Evolutionary conservation across 2,329 filamentous ascomycete genomes (phyloP), one percentile per base, ranked within the genome.

Genomic region (Aspergillus arachidicola): DNA sequence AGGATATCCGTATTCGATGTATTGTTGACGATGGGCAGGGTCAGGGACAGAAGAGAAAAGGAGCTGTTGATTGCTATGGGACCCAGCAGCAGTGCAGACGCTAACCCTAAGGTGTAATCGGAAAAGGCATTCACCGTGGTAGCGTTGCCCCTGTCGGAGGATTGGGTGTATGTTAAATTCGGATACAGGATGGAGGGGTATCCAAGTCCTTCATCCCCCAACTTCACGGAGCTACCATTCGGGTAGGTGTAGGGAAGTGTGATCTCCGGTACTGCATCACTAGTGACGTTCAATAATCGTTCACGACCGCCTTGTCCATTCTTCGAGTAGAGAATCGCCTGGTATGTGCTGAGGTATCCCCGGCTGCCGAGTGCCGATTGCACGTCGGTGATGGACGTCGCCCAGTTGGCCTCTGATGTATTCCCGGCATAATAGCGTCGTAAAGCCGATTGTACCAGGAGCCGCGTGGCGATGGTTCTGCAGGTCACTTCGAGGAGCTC

Each of bases 21-120:
- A 67, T 89, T 91, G 73, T 90, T 88, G 64, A 91, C 85, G 59
- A 97, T 87, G 0, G 93, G 92, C 19, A 94, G 79, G 0, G 93
- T 96, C 63, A 96, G 82, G 2, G 93, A 97, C 14, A 96, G 75
- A 12, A 97, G 80, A 26, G 91, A 91, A 66, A 90, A 91, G 0
- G 87, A 87, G 51, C 86, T 80, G 73, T 96, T 95, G 66, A 95
- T 78, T 28, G 86, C 82, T 62, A 92, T 82, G 0, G 93, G 93
- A 0, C 94, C 94, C 0, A 95, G 83, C 1, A 97, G 79, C n/a
- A 97, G 81, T 1, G 87, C 87, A 6, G 79, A 81, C n/a, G 76
- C 76, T 21, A 71, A 67, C 48, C 81, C 79, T 16, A 89, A 75
- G 0, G 65, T 58, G 51, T 76, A 74, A 9, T 82, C 68, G 3